Base-by-base conservation (phyloP, 805 yeast genomes). In the Kuraishia piskuri region DNA sequence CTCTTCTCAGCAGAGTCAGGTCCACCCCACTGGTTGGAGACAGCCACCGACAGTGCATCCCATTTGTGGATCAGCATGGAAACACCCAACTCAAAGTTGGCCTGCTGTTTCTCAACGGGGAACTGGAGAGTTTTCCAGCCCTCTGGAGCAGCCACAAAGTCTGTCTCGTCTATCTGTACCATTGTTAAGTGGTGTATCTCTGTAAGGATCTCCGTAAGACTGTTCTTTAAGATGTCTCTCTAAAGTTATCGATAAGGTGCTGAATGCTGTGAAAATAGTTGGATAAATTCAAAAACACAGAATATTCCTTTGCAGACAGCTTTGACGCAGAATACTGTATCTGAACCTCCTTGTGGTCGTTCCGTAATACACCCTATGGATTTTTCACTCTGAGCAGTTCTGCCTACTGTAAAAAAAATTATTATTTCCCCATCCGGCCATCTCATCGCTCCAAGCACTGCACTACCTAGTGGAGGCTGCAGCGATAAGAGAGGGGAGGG, bases 1-100 rank as follows among this genome's bases (percentile, higher is more conserved):
- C 99, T 78, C 68, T 94, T 94, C 44, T 88, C 97, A 0, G 78
- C 81, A 14, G 96, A 85, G 37, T 88, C 87, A 14, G 96, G 83
- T 1, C 99, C 99, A 55, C 99, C 99, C 98, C 99, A 94, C 26
- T 77, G 74, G 66, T 88, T 90, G 5, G 82, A 95, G 9, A 94
- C 98, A 0, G 99, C 99, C 1, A 88, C 86, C 49, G 80, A 77
- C 51, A 94, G 72, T 22, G 87, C 90, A 55, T 90, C 94, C 99
- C 99, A 94, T 55, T 79, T 77, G 67, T 91, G 82, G n/a, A 94
- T 70, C 37, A 88, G 83, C 96, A 91, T 87, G 26, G 96, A 85
- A 1, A 89, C 91, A 10, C 97, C 99, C 14, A 94, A 77, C 69
- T 92, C 98, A 63, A 94, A 90, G 58, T 87, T 83, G 19, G 88